A percentile compares a stretch with the other conserved stretches of the same genome.
These are phyloP conservation scores for Hanseniaspora valbyensis DNA, from an alignment of 805 yeast genomes.

Conservation along the genomic window DNA sequence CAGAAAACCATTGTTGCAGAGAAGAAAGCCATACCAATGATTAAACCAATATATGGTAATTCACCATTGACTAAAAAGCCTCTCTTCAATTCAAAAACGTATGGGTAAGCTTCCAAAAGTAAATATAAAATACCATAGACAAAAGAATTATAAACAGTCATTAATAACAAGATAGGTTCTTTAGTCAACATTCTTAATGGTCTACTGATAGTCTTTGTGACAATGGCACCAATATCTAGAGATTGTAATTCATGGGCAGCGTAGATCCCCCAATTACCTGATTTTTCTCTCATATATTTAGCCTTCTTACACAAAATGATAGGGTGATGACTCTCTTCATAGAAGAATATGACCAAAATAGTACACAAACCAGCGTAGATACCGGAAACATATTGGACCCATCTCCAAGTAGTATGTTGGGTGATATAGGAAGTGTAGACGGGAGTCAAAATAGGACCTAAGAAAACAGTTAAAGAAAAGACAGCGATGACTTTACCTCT, in stretches of 20 bases:
- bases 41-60: constrained; percentile 69
- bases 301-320: constrained; percentile 55
- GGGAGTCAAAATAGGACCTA: constrained; percentile 77
- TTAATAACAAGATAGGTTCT: constrained; percentile 62
- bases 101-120: constrained; percentile 64
- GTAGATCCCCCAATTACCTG: constrained; percentile 74
- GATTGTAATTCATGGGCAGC: constrained; percentile 63
- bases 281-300: constrained; percentile 45
- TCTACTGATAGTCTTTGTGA: constrained; percentile 51
- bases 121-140: constrained; percentile 71
- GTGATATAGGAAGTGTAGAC: constrained; percentile 61
- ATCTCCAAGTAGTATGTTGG: constrained; percentile 69
- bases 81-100: constrained; percentile 55
- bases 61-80: constrained; percentile 41
- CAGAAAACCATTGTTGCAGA: constrained; percentile 40
- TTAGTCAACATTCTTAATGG: constrained; percentile 55
- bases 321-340: constrained; percentile 64
- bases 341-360: constrained; percentile 32
- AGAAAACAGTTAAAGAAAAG: constrained; percentile 62
- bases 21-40: constrained; percentile 57
- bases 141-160: constrained; percentile 64
- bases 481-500: constrained; percentile 70
- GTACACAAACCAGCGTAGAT: constrained; percentile 39
- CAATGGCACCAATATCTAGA: constrained; percentile 46
- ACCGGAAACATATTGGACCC: constrained; percentile 66